Evolutionary conservation across 352 stramenopile genomes (phyloP).

Genomic region (Elongisporangium prolatum): DNA sequence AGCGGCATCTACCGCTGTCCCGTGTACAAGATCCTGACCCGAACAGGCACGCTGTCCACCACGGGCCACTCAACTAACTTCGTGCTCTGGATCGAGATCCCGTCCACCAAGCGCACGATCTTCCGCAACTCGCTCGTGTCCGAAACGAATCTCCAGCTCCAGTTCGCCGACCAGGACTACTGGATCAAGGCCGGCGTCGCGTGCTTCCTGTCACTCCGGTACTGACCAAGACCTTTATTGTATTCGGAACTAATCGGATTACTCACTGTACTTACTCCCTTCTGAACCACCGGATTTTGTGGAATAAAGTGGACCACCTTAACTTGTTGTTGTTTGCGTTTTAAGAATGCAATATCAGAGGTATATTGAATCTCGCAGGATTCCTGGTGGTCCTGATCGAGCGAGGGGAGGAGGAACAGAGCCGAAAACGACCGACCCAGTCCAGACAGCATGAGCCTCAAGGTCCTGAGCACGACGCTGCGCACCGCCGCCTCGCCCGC

Average conservation of each 20-base stretch:
- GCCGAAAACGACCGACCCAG: slow-evolving; percentile 1
- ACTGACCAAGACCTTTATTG: slow-evolving; percentile 38
- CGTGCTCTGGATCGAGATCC: slow-evolving; percentile 93
- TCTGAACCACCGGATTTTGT: not conserved
- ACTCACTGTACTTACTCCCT: not conserved
- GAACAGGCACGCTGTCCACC: slow-evolving; percentile 92
- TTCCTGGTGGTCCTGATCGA: slow-evolving; percentile 2
- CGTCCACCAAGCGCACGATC: slow-evolving; percentile 65
- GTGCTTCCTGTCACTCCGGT: slow-evolving; percentile 89
- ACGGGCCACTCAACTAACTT: slow-evolving; percentile 97
- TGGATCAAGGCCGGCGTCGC: slow-evolving; percentile 93
- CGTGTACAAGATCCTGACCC: slow-evolving; percentile 91
- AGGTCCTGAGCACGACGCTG: slow-evolving; percentile 21
- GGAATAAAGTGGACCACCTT: not conserved
- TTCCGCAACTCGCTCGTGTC: slow-evolving; percentile 84
- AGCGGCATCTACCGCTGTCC: slow-evolving; percentile 86
- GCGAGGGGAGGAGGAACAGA: not conserved
- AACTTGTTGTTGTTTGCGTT: not conserved
- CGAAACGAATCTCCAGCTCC: slow-evolving; percentile 83
- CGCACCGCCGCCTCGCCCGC: slow-evolving; percentile 13
- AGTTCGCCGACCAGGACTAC: slow-evolving; percentile 85
- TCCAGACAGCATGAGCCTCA: slow-evolving; percentile 24
- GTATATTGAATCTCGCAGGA: not conserved
- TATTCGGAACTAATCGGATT: not conserved
- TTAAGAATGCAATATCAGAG: not conserved